Evolutionary conservation across 1,284 basidiomycete genomes (phyloP), one percentile per base, ranked within the genome.

Genomic region (Moniliophthora roreri): DNA sequence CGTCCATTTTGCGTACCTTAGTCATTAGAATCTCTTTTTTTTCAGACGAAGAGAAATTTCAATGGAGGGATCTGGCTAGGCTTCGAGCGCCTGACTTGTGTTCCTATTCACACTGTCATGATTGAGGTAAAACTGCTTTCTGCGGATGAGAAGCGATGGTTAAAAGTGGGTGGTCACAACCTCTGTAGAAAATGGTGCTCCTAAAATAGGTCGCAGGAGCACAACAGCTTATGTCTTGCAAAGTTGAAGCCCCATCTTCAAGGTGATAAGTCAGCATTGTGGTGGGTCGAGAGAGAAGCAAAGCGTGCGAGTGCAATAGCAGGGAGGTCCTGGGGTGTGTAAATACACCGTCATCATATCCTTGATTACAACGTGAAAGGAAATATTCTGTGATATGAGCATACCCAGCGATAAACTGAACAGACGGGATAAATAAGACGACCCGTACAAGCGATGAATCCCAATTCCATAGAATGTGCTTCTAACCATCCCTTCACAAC

Each of bases 61-160:
- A 87, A 84, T 55, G 85, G 84, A 18, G 77, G 84, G 60, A 72
- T 82, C 38, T 96, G 89, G 87, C 80, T 95, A 23, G 85, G 85
- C 4, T 95, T 95, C 65, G 92, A 95, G 70, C 85, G 89, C 10
- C 74, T 96, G 58, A 95, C 95, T 2, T 89, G 87, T 68, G 93
- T 95, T 3, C 96, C 96, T 0, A 97, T 98, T 64, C 91, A 96
- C 72, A 91, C 90, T 2, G 82, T 84, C 60, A 88, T 99, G 80
- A 85, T 98, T 51, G 91, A 94, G 64, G 84, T 87, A 51, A 74
- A 70, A 37, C 82, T 98, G 79, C 78, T 98, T 58, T 85, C 85
- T 11, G 88, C 85, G 64, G 87, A 89, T 52, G 95, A 98, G 76
- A 88, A 88, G 62, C 70, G 81, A 52, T 98, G 95, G 95, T 66